Evolutionary conservation across 2,329 filamentous ascomycete species (phyloP).

Genomic region (Venturia effusa): DNA sequence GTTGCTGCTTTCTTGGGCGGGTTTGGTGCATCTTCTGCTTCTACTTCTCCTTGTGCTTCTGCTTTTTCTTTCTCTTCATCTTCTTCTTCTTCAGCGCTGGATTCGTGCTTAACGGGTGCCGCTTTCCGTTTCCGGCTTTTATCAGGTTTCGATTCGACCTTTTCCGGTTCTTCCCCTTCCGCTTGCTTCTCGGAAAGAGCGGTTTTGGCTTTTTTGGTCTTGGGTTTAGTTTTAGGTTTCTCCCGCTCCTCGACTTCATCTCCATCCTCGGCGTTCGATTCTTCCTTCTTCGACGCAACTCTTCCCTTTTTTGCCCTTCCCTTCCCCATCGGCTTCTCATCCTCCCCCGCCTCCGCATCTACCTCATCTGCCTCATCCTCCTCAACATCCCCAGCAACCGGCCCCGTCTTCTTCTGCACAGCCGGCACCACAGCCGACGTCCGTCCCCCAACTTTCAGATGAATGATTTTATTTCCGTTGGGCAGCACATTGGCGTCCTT

Average conservation of each 20-base stretch:
- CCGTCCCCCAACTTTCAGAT: conserved; percentile 79
- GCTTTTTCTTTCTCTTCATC: conserved; percentile 8
- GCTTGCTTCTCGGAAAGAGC: neutral
- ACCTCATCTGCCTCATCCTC: conserved; percentile 23
- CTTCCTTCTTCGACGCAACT: neutral
- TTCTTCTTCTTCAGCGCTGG: conserved; percentile 6
- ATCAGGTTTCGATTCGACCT: conserved; percentile 1
- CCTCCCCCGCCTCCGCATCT: conserved; percentile 17
- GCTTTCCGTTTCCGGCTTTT: conserved; percentile 5
- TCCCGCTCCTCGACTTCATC: conserved; percentile 10
- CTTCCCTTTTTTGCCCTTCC: neutral
- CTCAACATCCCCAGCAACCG: conserved; percentile 42
- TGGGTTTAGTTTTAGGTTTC: conserved; percentile 13
- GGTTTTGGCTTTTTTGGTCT: neutral
- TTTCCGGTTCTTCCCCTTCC: conserved; percentile 9
- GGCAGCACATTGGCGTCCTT: conserved; percentile 61
- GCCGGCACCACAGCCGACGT: conserved; percentile 83
- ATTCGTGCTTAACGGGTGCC: neutral
- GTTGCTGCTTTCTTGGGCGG: conserved; percentile 12
- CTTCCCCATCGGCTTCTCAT: conserved; percentile 14
- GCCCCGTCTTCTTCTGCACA: conserved; percentile 71
- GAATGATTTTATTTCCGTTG: conserved; percentile 73
- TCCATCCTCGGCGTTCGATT: conserved; percentile 6
- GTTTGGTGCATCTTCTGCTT: conserved; percentile 9
- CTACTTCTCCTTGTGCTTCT: conserved; percentile 12